Base-by-base conservation (phyloP, 2,329 filamentous ascomycete species). In the Botryotinia globosa region DNA sequence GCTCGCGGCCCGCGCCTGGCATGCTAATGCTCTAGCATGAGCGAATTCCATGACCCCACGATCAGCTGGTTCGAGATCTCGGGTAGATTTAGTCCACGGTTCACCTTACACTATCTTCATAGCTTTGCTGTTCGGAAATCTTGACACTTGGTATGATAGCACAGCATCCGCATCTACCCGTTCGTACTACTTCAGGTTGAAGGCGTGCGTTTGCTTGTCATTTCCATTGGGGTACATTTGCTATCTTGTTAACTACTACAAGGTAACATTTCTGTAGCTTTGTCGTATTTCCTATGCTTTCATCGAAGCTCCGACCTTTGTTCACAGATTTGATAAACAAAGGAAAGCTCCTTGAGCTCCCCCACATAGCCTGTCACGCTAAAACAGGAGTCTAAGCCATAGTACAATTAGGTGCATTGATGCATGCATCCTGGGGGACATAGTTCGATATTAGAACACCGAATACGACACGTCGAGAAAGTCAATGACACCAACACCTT, bases 51-150 rank as follows among this genome's bases (percentile, higher is more conserved):
- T 39, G 14, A 59, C 62, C 54, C 70, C 48, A 68, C 39, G 70
- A 72, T 72, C 70, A 72, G 62, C 70, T 68, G 70, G 70, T 48
- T 58, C 62, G 37, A 68, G 65, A 72, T 72, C 70, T 72, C 70
- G 62, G 70, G 70, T 72, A 72, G 62, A 61, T 67, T 67, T 37
- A 59, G 48, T 45, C 39, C 37, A 37, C 22, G 29, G 29, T 44
- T 45, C 58, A 18, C 58, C 59, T 58, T 56, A 44, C 37, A 51
- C 62, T 66, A 56, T 62, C 58, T 54, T 37, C 34, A 45, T 16
- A 48, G 34, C 58, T 64, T 42, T 56, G 48, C 48, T 68, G 18
- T 37, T 56, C n/a, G 48, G 48, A 54, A 64, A 71, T 71, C 68
- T 71, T 51, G 68, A 66, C 61, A 66, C 45, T 29, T 58, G 61